phyloP scores from a whole-genome alignment of 1,139 yeast species.

The Pichia sp. region DNA sequence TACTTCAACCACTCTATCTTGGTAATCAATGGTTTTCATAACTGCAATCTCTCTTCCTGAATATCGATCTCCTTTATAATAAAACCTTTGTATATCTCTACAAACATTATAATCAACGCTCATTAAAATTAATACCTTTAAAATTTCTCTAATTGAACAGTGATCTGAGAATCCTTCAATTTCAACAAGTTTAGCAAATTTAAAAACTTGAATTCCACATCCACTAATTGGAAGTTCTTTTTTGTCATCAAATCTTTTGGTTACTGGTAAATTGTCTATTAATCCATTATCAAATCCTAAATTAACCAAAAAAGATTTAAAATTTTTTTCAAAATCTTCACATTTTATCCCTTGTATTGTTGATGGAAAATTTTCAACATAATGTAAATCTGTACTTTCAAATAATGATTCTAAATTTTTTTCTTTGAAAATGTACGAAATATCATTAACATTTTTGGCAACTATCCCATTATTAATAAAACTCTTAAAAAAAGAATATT shows the following conservation, averaged over 20 bases:
- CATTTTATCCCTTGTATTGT: not conserved
- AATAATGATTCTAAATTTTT: not conserved
- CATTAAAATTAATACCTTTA: constrained; percentile 7
- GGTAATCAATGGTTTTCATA: constrained; percentile 7
- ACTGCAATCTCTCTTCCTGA: constrained; percentile 12
- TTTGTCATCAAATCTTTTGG: constrained; percentile 17
- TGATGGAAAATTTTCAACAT: constrained; percentile 6
- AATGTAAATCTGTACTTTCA: constrained; percentile 1
- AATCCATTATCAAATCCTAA: constrained; percentile 9
- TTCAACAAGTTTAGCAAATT: constrained; percentile 12
- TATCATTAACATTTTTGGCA: not conserved
- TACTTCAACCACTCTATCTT: not conserved
- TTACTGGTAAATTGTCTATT: not conserved
- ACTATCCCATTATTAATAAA: constrained; percentile 3
- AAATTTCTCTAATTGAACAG: not conserved
- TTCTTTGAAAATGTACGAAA: constrained; percentile 1
- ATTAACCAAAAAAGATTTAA: not conserved
- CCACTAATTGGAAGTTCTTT: constrained; percentile 15
- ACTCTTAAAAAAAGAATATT: constrained; percentile 7
- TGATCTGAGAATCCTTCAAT: not conserved
- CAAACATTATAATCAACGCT: constrained; percentile 10
- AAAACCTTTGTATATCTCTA: constrained; percentile 4
- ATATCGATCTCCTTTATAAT: not conserved
- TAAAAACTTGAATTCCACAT: constrained; percentile 19
- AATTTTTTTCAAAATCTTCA: not conserved